These are phyloP conservation scores for Alternaria alternata DNA, from an alignment of 2,329 filamentous ascomycete species.

Conservation along the genomic window DNA sequence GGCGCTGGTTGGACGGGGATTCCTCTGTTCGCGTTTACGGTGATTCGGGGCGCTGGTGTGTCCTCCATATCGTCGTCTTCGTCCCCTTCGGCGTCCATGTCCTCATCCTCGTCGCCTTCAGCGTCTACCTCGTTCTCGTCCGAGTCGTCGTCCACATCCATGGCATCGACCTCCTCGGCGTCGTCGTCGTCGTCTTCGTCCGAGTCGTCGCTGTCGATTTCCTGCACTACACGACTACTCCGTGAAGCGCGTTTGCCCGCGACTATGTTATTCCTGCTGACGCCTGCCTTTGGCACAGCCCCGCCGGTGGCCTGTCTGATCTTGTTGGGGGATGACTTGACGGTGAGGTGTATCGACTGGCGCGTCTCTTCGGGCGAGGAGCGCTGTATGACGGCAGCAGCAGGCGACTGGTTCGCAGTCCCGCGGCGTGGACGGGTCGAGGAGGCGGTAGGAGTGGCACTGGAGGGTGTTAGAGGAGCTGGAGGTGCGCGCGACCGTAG, in stretches of 20 bases:
- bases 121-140: constrained; percentile 50
- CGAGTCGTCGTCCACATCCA: constrained; percentile 52
- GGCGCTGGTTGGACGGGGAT: constrained; percentile 48
- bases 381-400: constrained; percentile 49
- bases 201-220: constrained; percentile 54
- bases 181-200: constrained; percentile 54
- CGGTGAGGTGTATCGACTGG: constrained; percentile 58
- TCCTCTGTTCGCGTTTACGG: constrained; percentile 32
- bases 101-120: constrained; percentile 51
- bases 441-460: constrained; percentile 47
- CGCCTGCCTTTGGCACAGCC: constrained; percentile 35
- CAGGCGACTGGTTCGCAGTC: constrained; percentile 44
- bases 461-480: constrained; percentile 42
- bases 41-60: constrained; percentile 38
- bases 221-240: constrained; percentile 50
- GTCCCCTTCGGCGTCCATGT: constrained; percentile 50
- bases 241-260: constrained; percentile 50
- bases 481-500: constrained; percentile 49
- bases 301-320: constrained; percentile 57
- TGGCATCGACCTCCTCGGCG: constrained; percentile 52
- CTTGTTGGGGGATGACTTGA: constrained; percentile 60
- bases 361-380: constrained; percentile 54
- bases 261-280: constrained; percentile 49
- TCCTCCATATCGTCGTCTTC: constrained; percentile 51
- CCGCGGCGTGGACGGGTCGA: constrained; percentile 50